Base-by-base conservation (phyloP, 306 rosid species). In the Lupinus albus region DNA sequence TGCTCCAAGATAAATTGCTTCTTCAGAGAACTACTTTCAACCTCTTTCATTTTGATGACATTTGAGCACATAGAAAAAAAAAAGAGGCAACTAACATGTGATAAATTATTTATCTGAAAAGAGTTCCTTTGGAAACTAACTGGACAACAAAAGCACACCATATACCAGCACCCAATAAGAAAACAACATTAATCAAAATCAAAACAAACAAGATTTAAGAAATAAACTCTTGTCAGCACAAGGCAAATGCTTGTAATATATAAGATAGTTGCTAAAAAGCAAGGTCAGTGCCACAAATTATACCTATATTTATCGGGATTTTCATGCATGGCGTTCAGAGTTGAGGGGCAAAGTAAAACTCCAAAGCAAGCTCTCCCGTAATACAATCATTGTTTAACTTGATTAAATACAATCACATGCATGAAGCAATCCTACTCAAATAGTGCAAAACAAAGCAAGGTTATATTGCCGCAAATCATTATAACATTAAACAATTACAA, bases 401-500 rank as follows among this genome's bases (percentile, higher is more conserved):
- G 32, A 38, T 38, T 6, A 42, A 71, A 14, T 14, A 76, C 61
- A 64, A 44, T 32, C 6, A 71, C 61, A 77, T 33, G 6, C 38
- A 33, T 15, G 42, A 72, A 63, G 68, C 28, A 57, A 68, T 56
- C 25, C 70, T 52, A 64, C 70, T 63, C 54, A 50, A 67, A 67
- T 3, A 75, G 50, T 72, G 56, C 44, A 79, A 58, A 68, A 57
- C 50, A 39, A 62, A 17, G 38, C 17, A 75, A 17, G 48, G 59
- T 56, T 30, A 61, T 28, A 46, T 35, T 67, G 79, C 71, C 53
- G 71, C 73, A 75, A 75, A 46, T 71, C 54, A 71, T 76, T 39
- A 75, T 82, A 67, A 71, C 71, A 62, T 63, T 65, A 62, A 74
- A 41, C 75, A 58, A 45, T 39, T 45, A 9, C 74, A 67, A 49